phyloP scores from a whole-genome alignment of 2,329 filamentous ascomycete species.

The Simplicillium aogashimaense region DNA sequence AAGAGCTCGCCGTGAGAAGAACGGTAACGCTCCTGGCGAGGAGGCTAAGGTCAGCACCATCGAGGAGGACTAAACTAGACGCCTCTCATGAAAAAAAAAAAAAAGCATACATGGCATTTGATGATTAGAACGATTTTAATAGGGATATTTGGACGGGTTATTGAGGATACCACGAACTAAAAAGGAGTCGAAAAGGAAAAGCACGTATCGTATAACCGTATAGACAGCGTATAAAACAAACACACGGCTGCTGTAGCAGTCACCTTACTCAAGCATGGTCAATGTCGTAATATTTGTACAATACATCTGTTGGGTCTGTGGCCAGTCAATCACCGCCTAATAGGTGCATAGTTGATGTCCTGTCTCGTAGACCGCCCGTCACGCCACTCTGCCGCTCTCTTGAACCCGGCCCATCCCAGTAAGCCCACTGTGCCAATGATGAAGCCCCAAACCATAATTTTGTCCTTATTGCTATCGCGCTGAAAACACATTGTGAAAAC shows the following conservation, averaged over 20 bases:
- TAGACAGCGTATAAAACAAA: too few relatives aligned
- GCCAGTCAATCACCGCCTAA: conserved; percentile 9
- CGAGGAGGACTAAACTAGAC: conserved; percentile 35
- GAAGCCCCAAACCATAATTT: conserved; percentile 56
- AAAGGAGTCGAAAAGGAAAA: too few relatives aligned
- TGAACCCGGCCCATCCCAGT: conserved; percentile 48
- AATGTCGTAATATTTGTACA: background rate
- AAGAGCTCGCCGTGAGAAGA: conserved; percentile 56
- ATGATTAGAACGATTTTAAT: background rate
- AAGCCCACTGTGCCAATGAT: conserved; percentile 48
- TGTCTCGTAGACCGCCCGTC: conserved; percentile 18
- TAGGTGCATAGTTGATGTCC: conserved; percentile 19
- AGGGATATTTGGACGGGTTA: too few relatives aligned
- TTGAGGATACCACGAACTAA: too few relatives aligned
- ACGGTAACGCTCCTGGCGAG: conserved; percentile 23
- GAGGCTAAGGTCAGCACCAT: conserved; percentile 32
- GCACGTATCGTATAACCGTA: too few relatives aligned
- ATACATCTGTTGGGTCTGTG: conserved; percentile 3
- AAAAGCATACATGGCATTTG: background rate
- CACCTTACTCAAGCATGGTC: too few relatives aligned
- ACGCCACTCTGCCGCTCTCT: conserved; percentile 33
- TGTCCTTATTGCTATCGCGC: conserved; percentile 57
- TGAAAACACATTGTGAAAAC: conserved; percentile 56
- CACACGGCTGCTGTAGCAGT: too few relatives aligned
- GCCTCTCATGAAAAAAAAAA: background rate